These are phyloP conservation scores for Mycena rebaudengoi DNA, from an alignment of 768 basidiomycete genomes.

Conservation along the genomic window DNA sequence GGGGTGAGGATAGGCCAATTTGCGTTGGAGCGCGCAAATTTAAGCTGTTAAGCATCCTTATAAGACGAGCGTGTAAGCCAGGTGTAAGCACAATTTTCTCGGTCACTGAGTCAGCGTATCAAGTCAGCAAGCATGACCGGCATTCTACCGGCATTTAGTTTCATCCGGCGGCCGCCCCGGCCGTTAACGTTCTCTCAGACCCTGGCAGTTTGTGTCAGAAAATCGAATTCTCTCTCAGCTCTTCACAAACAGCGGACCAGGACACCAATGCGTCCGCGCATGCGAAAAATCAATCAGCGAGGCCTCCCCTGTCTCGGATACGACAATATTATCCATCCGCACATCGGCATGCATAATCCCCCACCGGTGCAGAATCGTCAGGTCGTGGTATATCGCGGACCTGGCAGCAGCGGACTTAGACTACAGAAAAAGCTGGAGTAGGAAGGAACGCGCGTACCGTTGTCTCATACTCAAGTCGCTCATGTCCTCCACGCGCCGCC, in stretches of 20 bases:
- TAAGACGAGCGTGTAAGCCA: too few relatives aligned
- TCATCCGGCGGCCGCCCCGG: too few relatives aligned
- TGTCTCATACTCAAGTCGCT: neutral
- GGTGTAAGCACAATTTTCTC: too few relatives aligned
- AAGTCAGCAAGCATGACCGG: too few relatives aligned
- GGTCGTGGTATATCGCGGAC: neutral
- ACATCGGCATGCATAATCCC: conserved; percentile 12
- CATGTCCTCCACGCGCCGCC: neutral
- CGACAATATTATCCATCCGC: conserved; percentile 15
- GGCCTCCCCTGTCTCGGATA: neutral
- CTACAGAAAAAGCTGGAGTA: neutral
- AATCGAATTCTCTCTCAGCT: conserved; percentile 3
- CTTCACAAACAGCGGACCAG: neutral
- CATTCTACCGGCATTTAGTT: too few relatives aligned
- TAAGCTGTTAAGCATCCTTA: too few relatives aligned
- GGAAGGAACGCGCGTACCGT: neutral
- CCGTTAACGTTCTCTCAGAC: too few relatives aligned
- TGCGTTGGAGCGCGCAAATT: too few relatives aligned
- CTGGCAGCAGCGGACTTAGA: neutral
- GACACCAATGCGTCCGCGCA: conserved; percentile 7
- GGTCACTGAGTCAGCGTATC: too few relatives aligned
- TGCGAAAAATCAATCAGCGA: conserved; percentile 17
- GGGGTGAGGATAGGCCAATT: too few relatives aligned
- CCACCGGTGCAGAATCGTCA: neutral
- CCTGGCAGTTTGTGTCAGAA: too few relatives aligned